Evolutionary conservation across 805 yeast species (phyloP), one percentile per base, ranked within the genome.

Genomic region (Myxozyma kluyveri): DNA sequence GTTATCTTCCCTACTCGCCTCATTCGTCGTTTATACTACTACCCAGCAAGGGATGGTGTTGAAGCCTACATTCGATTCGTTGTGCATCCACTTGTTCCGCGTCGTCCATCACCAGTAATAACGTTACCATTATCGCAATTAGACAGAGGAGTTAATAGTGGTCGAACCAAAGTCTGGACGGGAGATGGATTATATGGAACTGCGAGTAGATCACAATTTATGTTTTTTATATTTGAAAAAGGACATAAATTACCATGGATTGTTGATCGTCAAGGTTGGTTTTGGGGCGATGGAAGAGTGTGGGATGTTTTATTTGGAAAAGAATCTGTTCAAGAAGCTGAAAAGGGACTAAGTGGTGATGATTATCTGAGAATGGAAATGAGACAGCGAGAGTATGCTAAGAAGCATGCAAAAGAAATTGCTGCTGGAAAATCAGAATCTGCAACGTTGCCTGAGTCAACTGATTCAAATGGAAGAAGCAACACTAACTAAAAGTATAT

Each of bases 261-360:
- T 17, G 84, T 86, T 18, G 96, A 88, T 65, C 75, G 96, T 59
- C 83, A 81, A 61, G 96, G 95, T 10, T 88, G 88, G 74, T 88
- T 86, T 71, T 88, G 95, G 95, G 90, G 93, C 31, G 95, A 88
- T 67, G 96, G 95, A 14, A 75, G 96, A 53, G 84, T 88, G 1
- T 84, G 83, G 68, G 96, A 88, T 66, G 77, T 80, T 47, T 62
- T 88, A n/a, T 84, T 88, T 61, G 93, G 95, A 21, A 83, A 85
- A 63, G 93, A 86, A 64, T 69, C 86, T 0, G 65, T 86, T n/a
- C 84, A 82, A 17, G 83, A 79, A 52, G 90, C 93, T 2, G 91
- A 86, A 66, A 79, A 77, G 44, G 88, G 87, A 9, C 68, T 82
- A 51, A 77, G 81, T 14, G 75, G 82, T 64, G 84, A 83, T 64